phyloP scores from a whole-genome alignment of 2,329 filamentous ascomycete genomes.

The Sphaerulina vaccinii region DNA sequence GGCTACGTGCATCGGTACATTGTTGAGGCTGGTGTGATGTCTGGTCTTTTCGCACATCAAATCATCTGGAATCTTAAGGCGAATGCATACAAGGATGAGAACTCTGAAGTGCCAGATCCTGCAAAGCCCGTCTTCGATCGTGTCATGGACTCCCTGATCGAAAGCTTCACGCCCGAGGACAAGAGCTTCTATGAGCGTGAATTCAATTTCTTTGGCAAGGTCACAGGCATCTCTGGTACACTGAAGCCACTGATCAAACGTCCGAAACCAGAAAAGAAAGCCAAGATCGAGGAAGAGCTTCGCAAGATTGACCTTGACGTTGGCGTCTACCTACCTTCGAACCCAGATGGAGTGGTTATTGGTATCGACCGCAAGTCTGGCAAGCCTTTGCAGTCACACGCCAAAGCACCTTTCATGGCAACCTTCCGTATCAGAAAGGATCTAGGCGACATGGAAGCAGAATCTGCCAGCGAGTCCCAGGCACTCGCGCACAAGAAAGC shows the following conservation, averaged over 20 bases:
- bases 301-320: conserved; percentile 97
- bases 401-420: conserved; percentile 98
- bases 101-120: conserved; percentile 82
- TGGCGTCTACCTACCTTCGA: conserved; percentile 94
- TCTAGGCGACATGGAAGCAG: conserved; percentile 54
- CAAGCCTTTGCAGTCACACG: conserved; percentile 95
- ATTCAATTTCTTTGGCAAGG: conserved; percentile 97
- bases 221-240: conserved; percentile 93
- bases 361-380: conserved; percentile 98
- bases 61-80: conserved; percentile 99
- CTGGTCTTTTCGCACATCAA: conserved; percentile 97
- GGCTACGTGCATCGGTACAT: conserved; percentile 97
- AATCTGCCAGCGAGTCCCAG: conserved; percentile 14
- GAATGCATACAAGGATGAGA: conserved; percentile 96
- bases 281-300: conserved; percentile 97
- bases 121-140: conserved; percentile 92
- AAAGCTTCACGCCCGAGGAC: conserved; percentile 76
- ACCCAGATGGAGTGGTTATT: conserved; percentile 94
- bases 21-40: conserved; percentile 92
- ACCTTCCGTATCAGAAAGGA: conserved; percentile 95
- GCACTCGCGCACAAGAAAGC: conserved; percentile 22
- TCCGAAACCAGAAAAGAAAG: conserved; percentile 94
- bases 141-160: conserved; percentile 80
- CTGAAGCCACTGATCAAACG: conserved; percentile 89
- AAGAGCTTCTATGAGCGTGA: conserved; percentile 88